Conservation (phyloP, 768 basidiomycete genomes). For the Tricholoma flavovirens region DNA sequence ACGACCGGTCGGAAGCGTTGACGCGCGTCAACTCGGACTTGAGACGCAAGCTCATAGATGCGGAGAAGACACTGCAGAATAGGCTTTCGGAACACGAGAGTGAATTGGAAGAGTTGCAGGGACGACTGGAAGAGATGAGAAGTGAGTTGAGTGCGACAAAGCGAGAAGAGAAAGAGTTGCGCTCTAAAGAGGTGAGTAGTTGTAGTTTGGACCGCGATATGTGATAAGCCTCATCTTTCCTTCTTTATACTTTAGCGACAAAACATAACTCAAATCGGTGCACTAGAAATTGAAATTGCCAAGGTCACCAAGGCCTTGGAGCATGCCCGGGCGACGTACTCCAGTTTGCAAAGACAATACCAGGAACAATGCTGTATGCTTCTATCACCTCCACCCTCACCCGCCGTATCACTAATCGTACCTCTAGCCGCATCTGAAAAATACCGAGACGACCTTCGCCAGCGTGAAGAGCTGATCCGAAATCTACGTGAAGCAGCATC, state of each 20-base stretch:
- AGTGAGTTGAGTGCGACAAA: constrained; percentile 75
- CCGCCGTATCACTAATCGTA: neutral
- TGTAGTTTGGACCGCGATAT: neutral
- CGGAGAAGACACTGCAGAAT: constrained; percentile 60
- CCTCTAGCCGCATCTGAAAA: constrained; percentile 67
- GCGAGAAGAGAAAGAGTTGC: constrained; percentile 89
- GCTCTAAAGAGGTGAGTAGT: constrained; percentile 70
- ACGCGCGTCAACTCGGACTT: constrained; percentile 72
- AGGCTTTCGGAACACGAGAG: constrained; percentile 72
- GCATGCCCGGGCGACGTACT: constrained; percentile 63
- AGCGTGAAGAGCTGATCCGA: constrained; percentile 70
- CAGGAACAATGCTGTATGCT: constrained; percentile 78
- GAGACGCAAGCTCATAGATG: constrained; percentile 67
- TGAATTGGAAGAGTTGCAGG: constrained; percentile 79
- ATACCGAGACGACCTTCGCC: constrained; percentile 67
- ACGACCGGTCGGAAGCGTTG: constrained; percentile 70
- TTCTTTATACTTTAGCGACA: constrained; percentile 44
- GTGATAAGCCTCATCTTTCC: constrained; percentile 2
- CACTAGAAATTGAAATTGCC: constrained; percentile 73
- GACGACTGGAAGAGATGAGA: constrained; percentile 67
- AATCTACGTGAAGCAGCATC: constrained; percentile 53
- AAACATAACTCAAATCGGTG: constrained; percentile 58
- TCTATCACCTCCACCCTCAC: neutral
- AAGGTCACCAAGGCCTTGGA: constrained; percentile 74
- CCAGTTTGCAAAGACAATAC: constrained; percentile 80